Evolutionary conservation across 164 flowering plant genomes (phyloP).

Genomic region (Nymphaea colorata): DNA sequence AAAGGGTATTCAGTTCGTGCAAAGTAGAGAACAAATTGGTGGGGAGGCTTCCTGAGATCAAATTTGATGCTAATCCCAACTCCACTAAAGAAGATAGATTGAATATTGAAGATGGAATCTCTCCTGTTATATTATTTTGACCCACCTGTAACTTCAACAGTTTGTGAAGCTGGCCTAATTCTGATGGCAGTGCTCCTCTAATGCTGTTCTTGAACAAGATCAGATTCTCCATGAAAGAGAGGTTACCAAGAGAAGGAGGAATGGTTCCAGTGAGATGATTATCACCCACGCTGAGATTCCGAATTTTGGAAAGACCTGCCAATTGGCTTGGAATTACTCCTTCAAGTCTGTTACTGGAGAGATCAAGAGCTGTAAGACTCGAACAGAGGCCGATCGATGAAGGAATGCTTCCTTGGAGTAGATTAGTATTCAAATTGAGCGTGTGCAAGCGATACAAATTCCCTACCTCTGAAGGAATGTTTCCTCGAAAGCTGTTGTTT

Average conservation of each 20-base stretch:
- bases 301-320: slow-evolving; percentile 17
- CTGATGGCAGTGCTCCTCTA: slow-evolving; percentile 16
- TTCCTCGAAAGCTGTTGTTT: slow-evolving; percentile 10
- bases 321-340: slow-evolving; percentile 19
- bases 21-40: slow-evolving; percentile 12
- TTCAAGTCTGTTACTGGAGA: slow-evolving; percentile 8
- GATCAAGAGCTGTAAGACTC: slow-evolving; percentile 1
- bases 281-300: background rate
- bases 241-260: slow-evolving; percentile 28
- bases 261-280: slow-evolving; percentile 26
- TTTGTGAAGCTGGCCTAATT: slow-evolving; percentile 9
- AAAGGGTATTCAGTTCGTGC: slow-evolving; percentile 11
- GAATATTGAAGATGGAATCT: slow-evolving; percentile 18
- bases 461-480: slow-evolving; percentile 6
- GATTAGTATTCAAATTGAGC: slow-evolving; percentile 6
- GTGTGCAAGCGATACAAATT: slow-evolving; percentile 2
- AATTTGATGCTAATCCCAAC: slow-evolving; percentile 8
- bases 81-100: slow-evolving; percentile 16
- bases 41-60: slow-evolving; percentile 16
- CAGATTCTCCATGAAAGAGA: slow-evolving; percentile 16
- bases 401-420: slow-evolving; percentile 14
- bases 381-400: slow-evolving; percentile 6
- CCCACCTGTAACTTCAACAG: slow-evolving; percentile 1
- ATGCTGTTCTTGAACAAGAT: slow-evolving; percentile 9
- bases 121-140: slow-evolving; percentile 12